phyloP scores from a whole-genome alignment of 495 filamentous ascomycete genomes.

The Hypoxylon crocopeplum region DNA sequence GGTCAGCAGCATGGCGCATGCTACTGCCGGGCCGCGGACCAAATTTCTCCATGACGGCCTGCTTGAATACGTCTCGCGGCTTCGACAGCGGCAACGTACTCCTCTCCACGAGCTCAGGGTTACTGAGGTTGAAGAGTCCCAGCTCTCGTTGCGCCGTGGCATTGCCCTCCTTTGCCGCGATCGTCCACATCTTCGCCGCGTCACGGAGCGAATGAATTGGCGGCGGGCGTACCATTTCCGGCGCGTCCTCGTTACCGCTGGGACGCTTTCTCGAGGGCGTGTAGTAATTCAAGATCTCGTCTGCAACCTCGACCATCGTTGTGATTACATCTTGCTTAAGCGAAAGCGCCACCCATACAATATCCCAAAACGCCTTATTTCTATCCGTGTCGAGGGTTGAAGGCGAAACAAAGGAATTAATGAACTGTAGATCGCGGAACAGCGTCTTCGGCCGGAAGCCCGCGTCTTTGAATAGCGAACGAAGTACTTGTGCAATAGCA shows the following conservation, averaged over 20 bases:
- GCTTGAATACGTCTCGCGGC: constrained; percentile 89
- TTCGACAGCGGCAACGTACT: constrained; percentile 84
- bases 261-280: constrained; percentile 50
- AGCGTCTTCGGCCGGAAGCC: constrained; percentile 86
- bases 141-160: constrained; percentile 93
- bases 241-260: constrained; percentile 35
- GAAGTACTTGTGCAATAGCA: constrained; percentile 78
- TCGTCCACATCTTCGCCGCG: constrained; percentile 90
- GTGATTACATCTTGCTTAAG: constrained; percentile 89
- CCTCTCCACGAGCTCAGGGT: constrained; percentile 85
- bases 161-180: constrained; percentile 92
- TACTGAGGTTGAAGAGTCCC: constrained; percentile 91
- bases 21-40: constrained; percentile 49
- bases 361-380: constrained; percentile 95
- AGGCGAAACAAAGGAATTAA: constrained; percentile 87
- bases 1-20: constrained; percentile 37
- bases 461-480: constrained; percentile 77
- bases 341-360: constrained; percentile 82
- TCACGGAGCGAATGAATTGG: constrained; percentile 74
- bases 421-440: constrained; percentile 94
- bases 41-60: constrained; percentile 80
- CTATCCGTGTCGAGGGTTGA: constrained; percentile 82
- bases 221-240: constrained; percentile 46
- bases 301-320: constrained; percentile 87
- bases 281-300: constrained; percentile 71